phyloP scores from a whole-genome alignment of 805 yeast genomes.

The Sporopachydermia quercuum region DNA sequence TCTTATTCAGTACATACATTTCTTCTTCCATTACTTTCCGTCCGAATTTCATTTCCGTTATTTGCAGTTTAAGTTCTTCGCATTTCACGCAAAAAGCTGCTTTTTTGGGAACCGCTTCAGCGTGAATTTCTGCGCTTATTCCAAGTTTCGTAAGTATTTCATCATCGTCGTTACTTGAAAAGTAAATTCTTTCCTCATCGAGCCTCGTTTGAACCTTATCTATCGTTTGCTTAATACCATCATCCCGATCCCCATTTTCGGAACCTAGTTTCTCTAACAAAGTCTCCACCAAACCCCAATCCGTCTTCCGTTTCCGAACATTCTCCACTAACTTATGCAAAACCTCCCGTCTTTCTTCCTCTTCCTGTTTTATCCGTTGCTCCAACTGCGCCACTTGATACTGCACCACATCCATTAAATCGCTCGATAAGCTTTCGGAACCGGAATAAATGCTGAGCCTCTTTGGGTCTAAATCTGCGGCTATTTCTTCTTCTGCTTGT shows the following conservation, averaged over 20 bases:
- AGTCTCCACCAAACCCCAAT: neutral
- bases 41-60: neutral
- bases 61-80: neutral
- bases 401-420: neutral
- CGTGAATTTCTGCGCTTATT: neutral
- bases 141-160: neutral
- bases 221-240: neutral
- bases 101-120: neutral
- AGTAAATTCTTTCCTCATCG: neutral
- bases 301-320: neutral
- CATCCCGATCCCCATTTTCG: too few species aligned
- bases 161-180: neutral
- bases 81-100: neutral
- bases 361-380: neutral
- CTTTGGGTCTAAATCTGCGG: neutral
- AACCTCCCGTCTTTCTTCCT: neutral
- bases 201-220: neutral
- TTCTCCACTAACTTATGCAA: neutral
- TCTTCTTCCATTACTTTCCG: neutral
- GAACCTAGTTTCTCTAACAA: neutral
- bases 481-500: neutral
- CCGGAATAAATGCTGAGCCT: slow-evolving; percentile 1
- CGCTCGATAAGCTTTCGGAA: neutral
- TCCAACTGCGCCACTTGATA: neutral
- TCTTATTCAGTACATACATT: neutral